A percentile compares a stretch with the other conserved stretches of the same genome.
Conservation (phyloP, 1,139 yeast species). For the Kazachstania sp. region DNA sequence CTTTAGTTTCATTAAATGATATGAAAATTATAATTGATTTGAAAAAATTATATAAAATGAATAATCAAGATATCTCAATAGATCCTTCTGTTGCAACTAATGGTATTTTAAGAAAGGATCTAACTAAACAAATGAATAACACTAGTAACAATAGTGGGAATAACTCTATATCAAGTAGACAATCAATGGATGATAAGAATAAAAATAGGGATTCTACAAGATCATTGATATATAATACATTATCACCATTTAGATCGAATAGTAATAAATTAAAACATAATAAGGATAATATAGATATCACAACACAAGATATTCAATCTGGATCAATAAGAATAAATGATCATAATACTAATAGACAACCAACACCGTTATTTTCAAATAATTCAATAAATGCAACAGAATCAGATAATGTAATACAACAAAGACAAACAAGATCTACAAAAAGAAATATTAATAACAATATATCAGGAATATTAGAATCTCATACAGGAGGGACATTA, state of each 20-base stretch:
- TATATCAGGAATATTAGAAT: conserved; percentile 7
- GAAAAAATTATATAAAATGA: conserved; percentile 26
- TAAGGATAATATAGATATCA: not conserved
- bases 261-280: not conserved
- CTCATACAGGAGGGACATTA: conserved; percentile 7
- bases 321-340: not conserved
- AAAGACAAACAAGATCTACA: not conserved
- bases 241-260: conserved; percentile 1
- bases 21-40: conserved; percentile 63
- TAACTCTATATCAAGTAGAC: not conserved
- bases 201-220: not conserved
- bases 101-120: not conserved
- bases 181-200: not conserved
- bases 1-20: conserved; percentile 66
- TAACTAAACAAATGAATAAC: not conserved
- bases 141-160: too few species aligned
- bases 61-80: too few species aligned
- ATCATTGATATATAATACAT: not conserved
- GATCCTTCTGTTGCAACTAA: not conserved
- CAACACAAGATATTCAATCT: not conserved
- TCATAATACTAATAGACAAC: not conserved
- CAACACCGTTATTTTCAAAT: not conserved
- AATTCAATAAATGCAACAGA: not conserved
- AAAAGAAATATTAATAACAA: not conserved
- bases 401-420: not conserved